Conservation (phyloP, 2,329 filamentous ascomycete genomes). For the Aureobasidium melanogenum region DNA sequence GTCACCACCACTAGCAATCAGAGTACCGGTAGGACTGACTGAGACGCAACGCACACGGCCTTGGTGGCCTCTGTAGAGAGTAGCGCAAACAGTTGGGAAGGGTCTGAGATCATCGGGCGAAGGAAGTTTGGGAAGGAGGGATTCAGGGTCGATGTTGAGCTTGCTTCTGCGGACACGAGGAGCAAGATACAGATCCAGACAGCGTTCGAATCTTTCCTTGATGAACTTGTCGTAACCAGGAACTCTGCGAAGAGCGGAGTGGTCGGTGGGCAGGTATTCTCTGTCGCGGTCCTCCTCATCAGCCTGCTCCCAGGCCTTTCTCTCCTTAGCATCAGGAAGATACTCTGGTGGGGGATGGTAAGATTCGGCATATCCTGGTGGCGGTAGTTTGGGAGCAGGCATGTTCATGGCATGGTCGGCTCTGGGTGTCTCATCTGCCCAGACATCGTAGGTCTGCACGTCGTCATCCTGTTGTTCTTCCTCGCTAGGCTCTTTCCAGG, state of each 20-base stretch:
- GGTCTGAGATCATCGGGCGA: slow-evolving; percentile 88
- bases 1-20: slow-evolving; percentile 84
- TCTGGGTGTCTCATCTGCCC: slow-evolving; percentile 81
- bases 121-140: slow-evolving; percentile 83
- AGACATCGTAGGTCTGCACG: slow-evolving; percentile 76
- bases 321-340: slow-evolving; percentile 76
- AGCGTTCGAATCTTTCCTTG: slow-evolving; percentile 93
- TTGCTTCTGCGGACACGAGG: slow-evolving; percentile 86
- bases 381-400: slow-evolving; percentile 83
- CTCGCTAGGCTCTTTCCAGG: slow-evolving; percentile 71
- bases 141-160: slow-evolving; percentile 93
- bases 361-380: slow-evolving; percentile 88
- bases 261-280: slow-evolving; percentile 76
- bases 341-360: slow-evolving; percentile 97
- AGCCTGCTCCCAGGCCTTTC: slow-evolving; percentile 70
- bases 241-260: slow-evolving; percentile 78
- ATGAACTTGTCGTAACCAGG: slow-evolving; percentile 85
- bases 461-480: slow-evolving; percentile 57
- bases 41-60: slow-evolving; percentile 78
- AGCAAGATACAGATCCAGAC: slow-evolving; percentile 88
- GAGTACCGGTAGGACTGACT: slow-evolving; percentile 77
- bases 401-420: slow-evolving; percentile 89
- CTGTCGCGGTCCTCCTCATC: slow-evolving; percentile 88
- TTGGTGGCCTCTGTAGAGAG: slow-evolving; percentile 79
- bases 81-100: slow-evolving; percentile 84